A percentile compares a stretch with the other conserved stretches of the same genome.
Conservation (phyloP, 2,329 filamentous ascomycete genomes). For the Metarhizium brunneum region DNA sequence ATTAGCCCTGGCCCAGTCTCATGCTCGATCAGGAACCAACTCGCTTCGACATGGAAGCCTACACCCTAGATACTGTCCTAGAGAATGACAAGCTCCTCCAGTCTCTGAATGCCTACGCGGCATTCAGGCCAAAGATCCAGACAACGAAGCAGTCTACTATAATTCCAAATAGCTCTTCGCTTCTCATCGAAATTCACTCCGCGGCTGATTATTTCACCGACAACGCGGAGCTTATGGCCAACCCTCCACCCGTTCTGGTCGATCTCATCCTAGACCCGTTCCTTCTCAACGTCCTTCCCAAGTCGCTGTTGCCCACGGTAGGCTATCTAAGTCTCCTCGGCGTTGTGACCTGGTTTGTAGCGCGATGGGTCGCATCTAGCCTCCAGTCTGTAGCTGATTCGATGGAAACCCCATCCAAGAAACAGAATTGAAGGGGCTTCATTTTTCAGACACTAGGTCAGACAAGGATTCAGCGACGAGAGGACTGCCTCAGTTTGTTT, state of each 20-base stretch:
- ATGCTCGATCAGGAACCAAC: conserved; percentile 69
- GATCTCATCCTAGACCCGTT: conserved; percentile 86
- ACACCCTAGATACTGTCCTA: conserved; percentile 52
- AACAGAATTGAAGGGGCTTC: conserved; percentile 21
- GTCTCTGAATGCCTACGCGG: conserved; percentile 55
- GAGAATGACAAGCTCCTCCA: conserved; percentile 52
- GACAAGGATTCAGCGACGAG: not conserved
- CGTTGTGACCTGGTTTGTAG: conserved; percentile 33
- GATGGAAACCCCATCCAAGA: conserved; percentile 22
- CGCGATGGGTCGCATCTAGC: conserved; percentile 21
- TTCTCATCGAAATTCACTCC: conserved; percentile 66
- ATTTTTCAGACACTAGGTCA: not conserved
- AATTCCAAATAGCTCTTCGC: conserved; percentile 27
- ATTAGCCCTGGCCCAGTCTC: not conserved
- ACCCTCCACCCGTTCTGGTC: conserved; percentile 63
- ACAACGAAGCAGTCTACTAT: not conserved
- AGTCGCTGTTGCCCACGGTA: conserved; percentile 64
- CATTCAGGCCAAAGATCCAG: conserved; percentile 31
- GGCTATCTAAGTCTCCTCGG: conserved; percentile 58
- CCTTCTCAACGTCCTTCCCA: conserved; percentile 67
- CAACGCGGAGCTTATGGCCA: conserved; percentile 63
- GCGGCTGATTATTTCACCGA: conserved; percentile 79
- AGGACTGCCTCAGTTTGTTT: not conserved
- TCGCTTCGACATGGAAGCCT: conserved; percentile 59
- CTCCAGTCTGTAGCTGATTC: conserved; percentile 18